Evolutionary conservation across 371 early-diverging fungal species (phyloP).

Genomic region (Capillidium rhysosporum): DNA sequence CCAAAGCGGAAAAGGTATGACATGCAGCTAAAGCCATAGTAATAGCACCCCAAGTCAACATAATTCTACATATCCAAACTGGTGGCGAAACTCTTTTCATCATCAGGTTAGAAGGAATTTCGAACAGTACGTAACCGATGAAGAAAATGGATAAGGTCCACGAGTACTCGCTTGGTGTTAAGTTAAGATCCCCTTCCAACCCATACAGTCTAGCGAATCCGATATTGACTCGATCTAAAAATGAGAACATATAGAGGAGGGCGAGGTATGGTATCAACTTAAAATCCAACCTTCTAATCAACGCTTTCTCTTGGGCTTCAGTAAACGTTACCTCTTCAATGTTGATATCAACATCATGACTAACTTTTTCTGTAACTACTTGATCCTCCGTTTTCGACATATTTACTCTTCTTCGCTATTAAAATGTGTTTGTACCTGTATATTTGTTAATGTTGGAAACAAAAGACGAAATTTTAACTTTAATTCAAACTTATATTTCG

Average conservation of each 20-base stretch:
- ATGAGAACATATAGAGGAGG: slow-evolving; percentile 46
- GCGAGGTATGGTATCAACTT: slow-evolving; percentile 44
- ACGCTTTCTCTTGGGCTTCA: background rate
- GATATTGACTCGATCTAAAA: slow-evolving; percentile 59
- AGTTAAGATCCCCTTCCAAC: slow-evolving; percentile 1
- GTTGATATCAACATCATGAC: too few species aligned
- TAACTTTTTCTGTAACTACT: too few species aligned
- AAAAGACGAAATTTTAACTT: too few species aligned
- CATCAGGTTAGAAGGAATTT: slow-evolving; percentile 1
- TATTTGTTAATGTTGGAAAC: too few species aligned
- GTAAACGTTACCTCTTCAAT: too few species aligned
- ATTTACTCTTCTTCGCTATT: too few species aligned
- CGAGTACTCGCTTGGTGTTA: background rate
- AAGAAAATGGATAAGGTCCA: slow-evolving; percentile 3
- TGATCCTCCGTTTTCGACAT: too few species aligned
- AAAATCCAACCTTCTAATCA: slow-evolving; percentile 41
- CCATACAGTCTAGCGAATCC: slow-evolving; percentile 11
- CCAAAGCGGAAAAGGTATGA: background rate
- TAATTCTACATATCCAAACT: background rate
- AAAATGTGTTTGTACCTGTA: too few species aligned
- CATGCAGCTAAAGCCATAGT: background rate
- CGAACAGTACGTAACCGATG: background rate
- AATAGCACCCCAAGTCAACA: background rate
- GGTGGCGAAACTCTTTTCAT: background rate
- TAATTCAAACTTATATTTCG: too few species aligned